Conservation (phyloP, 2,329 filamentous ascomycete species). For the Alternaria brassicae region DNA sequence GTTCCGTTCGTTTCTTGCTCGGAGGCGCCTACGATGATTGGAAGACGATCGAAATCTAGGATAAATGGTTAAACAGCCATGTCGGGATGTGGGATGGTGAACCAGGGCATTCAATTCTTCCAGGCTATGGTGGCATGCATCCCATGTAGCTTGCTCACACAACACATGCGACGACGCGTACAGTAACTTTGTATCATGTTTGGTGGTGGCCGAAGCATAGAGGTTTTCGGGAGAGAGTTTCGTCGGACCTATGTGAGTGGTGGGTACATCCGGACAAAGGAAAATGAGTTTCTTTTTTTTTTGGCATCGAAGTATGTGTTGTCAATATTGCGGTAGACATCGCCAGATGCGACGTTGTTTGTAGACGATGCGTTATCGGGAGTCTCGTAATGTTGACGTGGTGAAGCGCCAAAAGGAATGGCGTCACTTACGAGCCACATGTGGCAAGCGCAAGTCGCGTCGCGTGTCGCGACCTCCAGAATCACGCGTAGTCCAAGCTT, state of each 20-base stretch:
- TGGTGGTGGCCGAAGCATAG: constrained; percentile 1
- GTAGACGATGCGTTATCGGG: not conserved
- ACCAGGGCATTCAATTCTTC: not conserved
- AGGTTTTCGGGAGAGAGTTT: not conserved
- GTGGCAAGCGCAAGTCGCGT: constrained; percentile 20
- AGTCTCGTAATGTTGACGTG: not conserved
- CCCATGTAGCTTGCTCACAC: constrained; percentile 6
- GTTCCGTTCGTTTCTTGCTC: constrained; percentile 4
- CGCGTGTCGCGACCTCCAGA: constrained; percentile 15
- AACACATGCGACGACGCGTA: constrained; percentile 2
- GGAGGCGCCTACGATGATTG: not conserved
- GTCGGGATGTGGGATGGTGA: constrained; percentile 2
- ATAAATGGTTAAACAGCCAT: constrained; percentile 19
- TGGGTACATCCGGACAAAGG: not conserved
- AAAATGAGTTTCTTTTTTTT: not conserved
- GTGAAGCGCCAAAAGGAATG: not conserved
- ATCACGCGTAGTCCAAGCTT: constrained; percentile 15
- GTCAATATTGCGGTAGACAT: not conserved
- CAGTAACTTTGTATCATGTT: constrained; percentile 7
- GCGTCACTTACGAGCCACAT: constrained; percentile 18
- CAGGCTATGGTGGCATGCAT: not conserved
- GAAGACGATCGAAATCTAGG: constrained; percentile 18
- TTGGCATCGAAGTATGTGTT: not conserved
- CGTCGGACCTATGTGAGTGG: not conserved
- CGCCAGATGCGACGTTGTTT: constrained; percentile 1